Evolutionary conservation across 2,329 filamentous ascomycete species (phyloP), one percentile per base, ranked within the genome.

Genomic region (Tolypocladium ovalisporum): DNA sequence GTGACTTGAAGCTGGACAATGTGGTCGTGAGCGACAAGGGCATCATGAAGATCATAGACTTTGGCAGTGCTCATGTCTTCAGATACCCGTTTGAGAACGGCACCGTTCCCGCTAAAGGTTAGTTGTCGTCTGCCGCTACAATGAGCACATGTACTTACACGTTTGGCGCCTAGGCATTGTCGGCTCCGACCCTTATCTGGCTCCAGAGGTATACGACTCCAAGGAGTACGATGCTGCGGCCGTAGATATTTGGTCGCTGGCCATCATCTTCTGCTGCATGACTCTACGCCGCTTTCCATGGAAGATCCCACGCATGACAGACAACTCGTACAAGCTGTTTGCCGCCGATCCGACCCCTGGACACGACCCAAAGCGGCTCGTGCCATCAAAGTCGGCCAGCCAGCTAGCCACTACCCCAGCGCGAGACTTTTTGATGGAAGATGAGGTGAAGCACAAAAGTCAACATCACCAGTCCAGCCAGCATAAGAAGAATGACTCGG

Each of bases 221-320:
- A 85, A 88, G 62, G 92, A 91, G 68, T 99, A 99, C 70, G 92
- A 99, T 67, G 91, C 94, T 1, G 88, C 92, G 61, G 90, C 91
- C 8, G 90, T 93, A 1, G 94, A 99, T 73, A 91, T 99, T 59
- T 99, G 94, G 94, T 99, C 94, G 13, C 79, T 99, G 59, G 94
- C 93, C 22, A 99, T 99, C 65, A 97, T 99, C 57, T 99, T 93
- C 74, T 97, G 94, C 73, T 99, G 94, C 77, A 99, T 99, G 94
- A 94, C 90, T 6, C 78, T 99, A 47, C 83, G 94, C 27, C 80
- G 94, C 39, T 99, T 99, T 68, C 94, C 94, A 0, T 99, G 94
- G 94, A 99, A 99, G 75, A 86, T 95, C 39, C 94, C 94, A 5
- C 85, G 92, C 44, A 76, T 91, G 70, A 89, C 89, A 4, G 94